Evolutionary conservation across 139 green algal species (phyloP), one percentile per base, ranked within the genome.

Genomic region (Chlorella sp.): DNA sequence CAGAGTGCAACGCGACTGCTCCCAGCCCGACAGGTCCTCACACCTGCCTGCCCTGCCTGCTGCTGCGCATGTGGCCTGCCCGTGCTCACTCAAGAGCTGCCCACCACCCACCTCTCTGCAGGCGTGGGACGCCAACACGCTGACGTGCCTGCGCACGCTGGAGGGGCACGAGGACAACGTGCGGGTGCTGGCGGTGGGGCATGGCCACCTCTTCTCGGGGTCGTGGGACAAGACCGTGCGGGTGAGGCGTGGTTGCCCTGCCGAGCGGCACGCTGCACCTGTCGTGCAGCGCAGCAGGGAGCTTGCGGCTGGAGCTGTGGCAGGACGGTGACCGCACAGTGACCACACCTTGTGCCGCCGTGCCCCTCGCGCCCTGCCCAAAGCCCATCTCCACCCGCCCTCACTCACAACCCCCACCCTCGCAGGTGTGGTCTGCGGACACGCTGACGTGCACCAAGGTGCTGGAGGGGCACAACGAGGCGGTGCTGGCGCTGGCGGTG

Each of bases 201-300:
- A 92, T 28, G 79, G 84, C 17, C 84, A 92, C 87, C 91, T 99
- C 68, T 99, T 96, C 92, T 94, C 84, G 40, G 96, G 96, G 32
- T 96, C 92, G 14, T 99, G 96, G 96, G 96, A 99, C 87, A 97
- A 97, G 89, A 98, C 94, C 68, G 96, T 99, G 68, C 89, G 95
- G 65, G 91, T 97, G 67, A 98, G 95, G 32, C n/a, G n/a, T n/a
- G n/a, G 4, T 73, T n/a, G 19, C 65, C 65, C 58, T 32, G 19
- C 58, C 58, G 3, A 6, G 22, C 24, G 24, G 54, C 56, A 24
- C 56, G 7, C 56, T 65, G 56, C 56, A 3, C 9, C 22, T 9
- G 56, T 3, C 30, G 56, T 65, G 56, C 56, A 65, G 56, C 56
- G 3, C 3, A 20, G 9, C 56, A 65, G 56, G 26, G 56, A n/a